Percentiles rank a stretch among this genome's conserved stretches.
Evolutionary conservation across 148 eudicot species (phyloP).

Genomic region (Vaccinium macrocarpon): DNA sequence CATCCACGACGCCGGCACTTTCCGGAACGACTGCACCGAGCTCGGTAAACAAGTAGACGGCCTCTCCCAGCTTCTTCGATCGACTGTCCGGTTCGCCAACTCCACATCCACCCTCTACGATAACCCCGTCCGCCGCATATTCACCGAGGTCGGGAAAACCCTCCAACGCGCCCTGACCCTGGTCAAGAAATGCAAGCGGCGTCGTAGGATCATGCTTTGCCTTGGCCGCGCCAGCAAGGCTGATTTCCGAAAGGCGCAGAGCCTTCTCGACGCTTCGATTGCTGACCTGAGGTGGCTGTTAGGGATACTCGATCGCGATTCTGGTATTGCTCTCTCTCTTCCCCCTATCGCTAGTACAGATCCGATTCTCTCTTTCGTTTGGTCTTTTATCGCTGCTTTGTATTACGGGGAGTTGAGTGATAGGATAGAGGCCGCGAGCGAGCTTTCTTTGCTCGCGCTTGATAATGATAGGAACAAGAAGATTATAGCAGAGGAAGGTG

Average conservation of each 20-base stretch:
- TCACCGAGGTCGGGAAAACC: conserved; percentile 33
- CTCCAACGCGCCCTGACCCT: conserved; percentile 42
- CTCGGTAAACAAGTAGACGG: conserved; percentile 35
- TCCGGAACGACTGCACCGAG: conserved; percentile 46
- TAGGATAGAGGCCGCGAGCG: conserved; percentile 55
- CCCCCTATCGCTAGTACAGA: conserved; percentile 85
- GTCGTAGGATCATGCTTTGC: conserved; percentile 47
- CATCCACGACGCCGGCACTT: conserved; percentile 30
- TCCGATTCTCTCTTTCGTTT: conserved; percentile 74
- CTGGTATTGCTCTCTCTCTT: conserved; percentile 43
- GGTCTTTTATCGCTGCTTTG: conserved; percentile 62
- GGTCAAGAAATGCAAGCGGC: conserved; percentile 53
- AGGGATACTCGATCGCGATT: conserved; percentile 35
- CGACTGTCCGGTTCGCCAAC: conserved; percentile 41
- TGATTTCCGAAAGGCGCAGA: conserved; percentile 51
- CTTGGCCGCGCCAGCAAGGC: conserved; percentile 49
- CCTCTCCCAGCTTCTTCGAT: conserved; percentile 48
- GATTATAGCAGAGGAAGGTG: conserved; percentile 80
- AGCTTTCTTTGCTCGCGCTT: conserved; percentile 46
- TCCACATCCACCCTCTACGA: conserved; percentile 40
- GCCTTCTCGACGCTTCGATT: conserved; percentile 48
- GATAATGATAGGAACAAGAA: conserved; percentile 76
- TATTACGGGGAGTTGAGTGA: conserved; percentile 37
- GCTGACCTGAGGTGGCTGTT: conserved; percentile 72
- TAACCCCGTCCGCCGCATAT: conserved; percentile 57